Evolutionary conservation across 2,329 filamentous ascomycete genomes (phyloP), one percentile per base, ranked within the genome.

Genomic region (Colletotrichum spinosum): DNA sequence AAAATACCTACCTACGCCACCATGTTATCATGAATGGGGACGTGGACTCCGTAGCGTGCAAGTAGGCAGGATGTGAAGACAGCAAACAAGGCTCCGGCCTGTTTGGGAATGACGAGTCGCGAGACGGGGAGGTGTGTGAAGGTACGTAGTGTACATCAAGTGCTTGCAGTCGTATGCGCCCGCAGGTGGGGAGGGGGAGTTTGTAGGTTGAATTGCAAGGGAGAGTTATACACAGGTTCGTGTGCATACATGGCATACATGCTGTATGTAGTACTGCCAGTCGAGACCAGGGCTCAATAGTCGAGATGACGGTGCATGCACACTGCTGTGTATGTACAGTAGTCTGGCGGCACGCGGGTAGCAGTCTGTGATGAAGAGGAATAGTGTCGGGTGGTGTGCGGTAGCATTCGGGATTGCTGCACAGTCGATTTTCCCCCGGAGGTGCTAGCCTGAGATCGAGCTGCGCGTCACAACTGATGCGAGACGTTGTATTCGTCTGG

Each of bases 381-480:
- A 55, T 35, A 17, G 42, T 25, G 54, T 44, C 12, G 49, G 56
- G 15, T 39, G 41, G 13, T 39, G 50, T 60, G 17, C 54, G 52
- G 62, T 65, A 41, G 62, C 62, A 65, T 65, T 62, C 58, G 62
- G 62, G 62, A 62, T 52, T 53, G 58, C 62, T 65, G 62, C 62
- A 65, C 62, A 62, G 62, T 62, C 52, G 62, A 62, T 65, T 61
- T 52, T 62, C 52, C 61, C 56, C 46, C 57, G 52, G 13, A 15
- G 58, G 25, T 52, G 58, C 62, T 65, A 62, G 62, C 62, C 58
- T 65, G 52, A 62, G 58, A 65, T 65, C 62, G 58, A 65, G 52
- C 62, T 65, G 62, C 62, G 62, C 62, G 62, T 65, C 62, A 65
- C 58, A 56, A 48, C 58, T 52, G 52, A 52, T 62, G 62, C 57